phyloP scores from a whole-genome alignment of 805 yeast species.

The Wickerhamomyces hampshirensis region DNA sequence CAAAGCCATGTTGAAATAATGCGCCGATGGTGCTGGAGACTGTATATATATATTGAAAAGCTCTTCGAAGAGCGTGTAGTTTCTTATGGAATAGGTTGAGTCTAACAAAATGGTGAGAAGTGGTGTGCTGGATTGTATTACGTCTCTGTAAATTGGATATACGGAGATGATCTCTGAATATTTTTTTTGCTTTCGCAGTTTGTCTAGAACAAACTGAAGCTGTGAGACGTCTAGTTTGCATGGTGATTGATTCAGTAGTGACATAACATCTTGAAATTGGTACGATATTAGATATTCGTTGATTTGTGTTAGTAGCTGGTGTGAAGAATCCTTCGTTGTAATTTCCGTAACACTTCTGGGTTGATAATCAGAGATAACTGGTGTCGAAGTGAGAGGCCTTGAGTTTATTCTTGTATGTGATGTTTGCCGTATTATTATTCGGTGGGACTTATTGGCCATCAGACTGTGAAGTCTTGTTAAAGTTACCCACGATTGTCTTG shows the following conservation, averaged over 20 bases:
- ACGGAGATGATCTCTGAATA: background rate
- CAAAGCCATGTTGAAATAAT: slow-evolving; percentile 20
- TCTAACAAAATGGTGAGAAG: slow-evolving; percentile 3
- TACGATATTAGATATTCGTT: background rate
- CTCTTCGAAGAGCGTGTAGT: slow-evolving; percentile 15
- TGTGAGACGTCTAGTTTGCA: background rate
- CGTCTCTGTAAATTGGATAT: background rate
- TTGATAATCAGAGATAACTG: slow-evolving; percentile 1
- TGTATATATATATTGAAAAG: slow-evolving; percentile 18
- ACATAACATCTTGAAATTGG: background rate
- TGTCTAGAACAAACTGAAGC: background rate
- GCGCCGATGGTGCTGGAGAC: slow-evolving; percentile 3
- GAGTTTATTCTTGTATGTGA: slow-evolving; percentile 5
- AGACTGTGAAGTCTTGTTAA: background rate
- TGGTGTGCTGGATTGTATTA: background rate
- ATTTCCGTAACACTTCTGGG: background rate
- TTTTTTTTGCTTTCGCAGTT: background rate
- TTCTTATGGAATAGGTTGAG: slow-evolving; percentile 2
- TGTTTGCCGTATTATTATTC: slow-evolving; percentile 7
- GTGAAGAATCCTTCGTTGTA: background rate
- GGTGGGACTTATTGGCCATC: background rate
- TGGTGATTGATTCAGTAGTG: background rate
- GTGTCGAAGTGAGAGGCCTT: slow-evolving; percentile 6
- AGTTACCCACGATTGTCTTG: background rate
- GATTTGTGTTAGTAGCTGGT: background rate